These are phyloP conservation scores for Pseudogymnoascus sp. DNA, from an alignment of 2,329 filamentous ascomycete genomes.

Conservation along the genomic window DNA sequence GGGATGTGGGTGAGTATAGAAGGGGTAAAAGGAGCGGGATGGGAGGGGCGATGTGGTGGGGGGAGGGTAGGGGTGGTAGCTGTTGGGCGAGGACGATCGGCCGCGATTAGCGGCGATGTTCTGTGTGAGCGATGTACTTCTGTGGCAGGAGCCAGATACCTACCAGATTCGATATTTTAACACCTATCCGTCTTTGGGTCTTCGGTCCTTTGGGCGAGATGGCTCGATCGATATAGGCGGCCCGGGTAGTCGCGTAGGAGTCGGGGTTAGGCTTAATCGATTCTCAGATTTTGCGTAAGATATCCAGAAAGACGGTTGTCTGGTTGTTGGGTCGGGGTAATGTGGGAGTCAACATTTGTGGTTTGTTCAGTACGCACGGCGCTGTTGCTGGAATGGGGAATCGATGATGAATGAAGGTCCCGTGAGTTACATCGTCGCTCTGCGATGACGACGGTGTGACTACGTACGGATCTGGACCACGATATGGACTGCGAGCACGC, in stretches of 20 bases:
- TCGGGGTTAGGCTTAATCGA: neutral
- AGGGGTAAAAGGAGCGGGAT: neutral
- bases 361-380: neutral
- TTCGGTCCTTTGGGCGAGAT: neutral
- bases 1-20: neutral
- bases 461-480: neutral
- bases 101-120: neutral
- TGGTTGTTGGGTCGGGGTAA: neutral
- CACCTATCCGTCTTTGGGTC: neutral
- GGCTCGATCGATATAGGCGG: neutral
- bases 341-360: neutral
- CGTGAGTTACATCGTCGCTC: neutral
- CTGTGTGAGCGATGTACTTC: neutral
- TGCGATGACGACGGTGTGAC: neutral
- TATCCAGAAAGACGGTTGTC: neutral
- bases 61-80: neutral
- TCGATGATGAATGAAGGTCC: neutral
- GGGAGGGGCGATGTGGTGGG: neutral
- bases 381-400: neutral
- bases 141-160: neutral
- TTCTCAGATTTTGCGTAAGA: neutral
- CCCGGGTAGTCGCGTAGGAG: neutral
- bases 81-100: neutral
- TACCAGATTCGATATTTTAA: neutral
- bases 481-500: neutral